Evolutionary conservation across 805 yeast genomes (phyloP), one percentile per base, ranked within the genome.

Genomic region (Sungouiella blattae): DNA sequence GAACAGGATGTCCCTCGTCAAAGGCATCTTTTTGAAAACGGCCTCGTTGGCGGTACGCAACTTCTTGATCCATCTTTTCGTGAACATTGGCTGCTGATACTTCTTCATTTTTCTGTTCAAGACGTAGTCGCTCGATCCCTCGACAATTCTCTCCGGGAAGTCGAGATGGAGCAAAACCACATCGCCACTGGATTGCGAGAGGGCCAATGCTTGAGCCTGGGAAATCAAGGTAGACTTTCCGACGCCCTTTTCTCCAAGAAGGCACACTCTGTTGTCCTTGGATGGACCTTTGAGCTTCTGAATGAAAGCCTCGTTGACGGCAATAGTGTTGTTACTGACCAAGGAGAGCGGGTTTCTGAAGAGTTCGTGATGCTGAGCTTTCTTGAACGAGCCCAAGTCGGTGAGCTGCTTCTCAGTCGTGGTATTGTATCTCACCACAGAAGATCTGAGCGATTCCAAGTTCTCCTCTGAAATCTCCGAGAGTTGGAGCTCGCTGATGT

Each of bases 11-110:
- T 66, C 70, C 35, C 53, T 48, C 5, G 65, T 50, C 43, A 67
- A 62, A 12, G 54, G 53, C 50, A 67, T 49, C 28, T 60, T 55
- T 38, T 54, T 49, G 39, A 68, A 60, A 1, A 59, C 55, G 2
- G 40, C 53, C 37, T 56, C 57, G 48, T 68, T 68, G 29, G 65
- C 62, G 8, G 49, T 46, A 20, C 65, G 55, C 38, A 63, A 40
- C 44, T 77, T 78, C 41, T 67, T 64, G 41, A 86, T 53, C 55
- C 86, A 70, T 31, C 72, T 69, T 51, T 78, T 77, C 33, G 83
- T 62, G 52, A 69, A 75, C 91, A 83, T 83, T 39, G 91, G 95
- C 61, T 88, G 96, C 32, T 77, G 83, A 57, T 79, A 83, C 27
- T 66, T 47, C 15, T 62, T 57, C 18, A 73, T 53, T 28, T 62